A percentile compares a stretch with the other conserved stretches of the same genome.
Evolutionary conservation across 805 yeast genomes (phyloP).

Genomic region (Saturnispora hagleri): DNA sequence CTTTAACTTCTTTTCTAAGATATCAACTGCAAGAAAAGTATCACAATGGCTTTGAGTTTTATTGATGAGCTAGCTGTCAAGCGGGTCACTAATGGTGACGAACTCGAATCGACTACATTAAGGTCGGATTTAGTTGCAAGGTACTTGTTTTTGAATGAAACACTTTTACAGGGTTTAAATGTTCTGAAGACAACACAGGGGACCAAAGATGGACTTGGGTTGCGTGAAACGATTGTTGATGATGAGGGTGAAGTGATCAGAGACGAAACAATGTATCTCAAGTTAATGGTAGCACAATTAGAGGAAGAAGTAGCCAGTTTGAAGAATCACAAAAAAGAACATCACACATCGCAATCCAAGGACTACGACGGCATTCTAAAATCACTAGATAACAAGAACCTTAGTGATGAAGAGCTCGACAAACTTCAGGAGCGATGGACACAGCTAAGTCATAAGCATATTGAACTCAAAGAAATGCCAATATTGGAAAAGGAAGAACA

Average conservation of each 20-base stretch:
- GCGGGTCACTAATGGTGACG: slow-evolving; percentile 18
- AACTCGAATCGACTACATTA: slow-evolving; percentile 23
- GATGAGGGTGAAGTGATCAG: slow-evolving; percentile 8
- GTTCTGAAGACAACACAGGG: slow-evolving; percentile 7
- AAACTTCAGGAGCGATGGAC: not conserved
- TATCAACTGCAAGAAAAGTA: not conserved
- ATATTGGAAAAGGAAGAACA: slow-evolving; percentile 7
- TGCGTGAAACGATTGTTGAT: slow-evolving; percentile 17
- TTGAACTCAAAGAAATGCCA: slow-evolving; percentile 12
- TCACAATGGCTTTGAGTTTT: slow-evolving; percentile 2
- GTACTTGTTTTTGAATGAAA: slow-evolving; percentile 26
- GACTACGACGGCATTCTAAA: not conserved
- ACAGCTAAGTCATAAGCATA: slow-evolving; percentile 9
- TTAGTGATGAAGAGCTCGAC: slow-evolving; percentile 7
- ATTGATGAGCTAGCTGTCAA: slow-evolving; percentile 21
- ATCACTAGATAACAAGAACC: not conserved
- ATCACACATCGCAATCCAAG: not conserved
- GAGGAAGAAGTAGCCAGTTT: slow-evolving; percentile 9
- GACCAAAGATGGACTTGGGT: slow-evolving; percentile 13
- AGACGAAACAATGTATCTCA: slow-evolving; percentile 13
- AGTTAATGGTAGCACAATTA: slow-evolving; percentile 12
- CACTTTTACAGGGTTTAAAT: slow-evolving; percentile 19
- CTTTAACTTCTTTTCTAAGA: not conserved
- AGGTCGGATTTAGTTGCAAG: slow-evolving; percentile 29
- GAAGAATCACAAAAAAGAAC: not conserved